Conservation (phyloP, 2,329 filamentous ascomycete species). For the Ophiostoma tasmaniense region DNA sequence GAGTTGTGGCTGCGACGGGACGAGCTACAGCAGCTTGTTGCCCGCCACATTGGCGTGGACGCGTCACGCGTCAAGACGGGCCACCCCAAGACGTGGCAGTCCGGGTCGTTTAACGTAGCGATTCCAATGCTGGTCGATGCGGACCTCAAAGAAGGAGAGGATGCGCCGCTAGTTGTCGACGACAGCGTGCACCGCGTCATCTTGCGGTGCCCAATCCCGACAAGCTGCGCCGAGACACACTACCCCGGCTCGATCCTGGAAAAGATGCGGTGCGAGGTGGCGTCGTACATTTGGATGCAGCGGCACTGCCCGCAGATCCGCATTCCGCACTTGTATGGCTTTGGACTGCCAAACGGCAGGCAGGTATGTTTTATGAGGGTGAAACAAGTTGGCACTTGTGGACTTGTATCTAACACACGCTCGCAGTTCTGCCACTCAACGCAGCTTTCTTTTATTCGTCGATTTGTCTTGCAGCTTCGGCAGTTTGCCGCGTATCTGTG, state of each 20-base stretch:
- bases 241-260: conserved; percentile 30
- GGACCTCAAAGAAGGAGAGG: too few relatives aligned
- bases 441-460: neutral
- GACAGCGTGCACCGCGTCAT: neutral
- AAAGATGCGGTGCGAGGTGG: conserved; percentile 32
- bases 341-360: conserved; percentile 14
- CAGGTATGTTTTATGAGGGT: neutral
- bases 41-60: neutral
- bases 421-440: too few relatives aligned
- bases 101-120: neutral
- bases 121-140: neutral
- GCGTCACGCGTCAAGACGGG: neutral
- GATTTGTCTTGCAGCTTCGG: too few relatives aligned
- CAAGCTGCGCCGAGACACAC: conserved; percentile 28
- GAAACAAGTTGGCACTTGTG: too few relatives aligned
- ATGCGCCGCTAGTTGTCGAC: neutral
- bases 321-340: conserved; percentile 26
- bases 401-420: too few relatives aligned
- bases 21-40: neutral
- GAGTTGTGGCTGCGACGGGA: too few relatives aligned
- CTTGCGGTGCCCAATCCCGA: conserved; percentile 24
- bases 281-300: conserved; percentile 33
- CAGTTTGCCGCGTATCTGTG: too few relatives aligned
- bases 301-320: conserved; percentile 31
- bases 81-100: neutral